Evolutionary conservation across 345 rosid species (phyloP), one percentile per base, ranked within the genome.

Genomic region (Acer saccharum): DNA sequence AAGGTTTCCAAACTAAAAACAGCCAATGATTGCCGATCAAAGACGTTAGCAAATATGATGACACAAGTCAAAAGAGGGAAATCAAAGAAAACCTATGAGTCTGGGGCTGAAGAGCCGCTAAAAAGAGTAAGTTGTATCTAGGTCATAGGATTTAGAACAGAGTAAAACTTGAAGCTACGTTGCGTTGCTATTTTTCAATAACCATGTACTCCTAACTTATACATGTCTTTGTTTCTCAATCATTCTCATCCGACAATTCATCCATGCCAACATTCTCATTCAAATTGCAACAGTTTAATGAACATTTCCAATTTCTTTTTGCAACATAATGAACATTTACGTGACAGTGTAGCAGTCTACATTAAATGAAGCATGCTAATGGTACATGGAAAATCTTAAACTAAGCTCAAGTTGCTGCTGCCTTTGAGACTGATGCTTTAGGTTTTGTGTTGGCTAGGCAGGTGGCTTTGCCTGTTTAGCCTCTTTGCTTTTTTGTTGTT

Each of bases 1-100:
- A 64, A 71, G 35, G 23, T 60, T 75, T 76, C 57, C 41, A 29
- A 54, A 69, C 65, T 10, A 73, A 44, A 21, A 52, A 64, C 68
- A 65, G 73, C 25, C 78, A 41, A 29, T 1, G 18, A 60, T 29
- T 16, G 23, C n/a, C 2, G 50, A 35, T 73, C 75, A 75, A 10
- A 21, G 21, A 64, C 79, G 69, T 17, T 39, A 20, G 4, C 50
- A 16, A 8, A 43, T 43, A 43, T 8, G 46, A 43, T 43, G 11
- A 8, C 10, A 43, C 2, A 46, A 46, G 50, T 52, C 54, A 60
- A 75, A 50, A 58, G 16, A 16, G 18, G 18, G 58, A 35, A 32
- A 67, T 10, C 7, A 68, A 60, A 10, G 55, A 21, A 32, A 69
- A 1, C 6, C 3, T 39, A 32, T 2, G 50, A 54, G 3, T 46